Evolutionary conservation across 345 rosid genomes (phyloP).

Genomic region (Rhodomyrtus tomentosa): DNA sequence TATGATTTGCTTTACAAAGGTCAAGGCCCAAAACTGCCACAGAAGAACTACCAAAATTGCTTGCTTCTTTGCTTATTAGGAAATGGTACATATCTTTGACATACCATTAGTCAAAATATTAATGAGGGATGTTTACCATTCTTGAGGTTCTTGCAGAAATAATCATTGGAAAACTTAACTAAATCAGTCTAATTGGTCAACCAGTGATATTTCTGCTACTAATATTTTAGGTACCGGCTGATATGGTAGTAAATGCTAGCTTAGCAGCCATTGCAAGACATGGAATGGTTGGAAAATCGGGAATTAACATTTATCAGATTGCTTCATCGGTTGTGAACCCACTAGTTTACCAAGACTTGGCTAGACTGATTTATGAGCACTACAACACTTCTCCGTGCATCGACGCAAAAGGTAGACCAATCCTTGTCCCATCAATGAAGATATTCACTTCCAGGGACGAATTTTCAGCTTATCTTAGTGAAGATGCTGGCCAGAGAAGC

Average conservation of each 20-base stretch:
- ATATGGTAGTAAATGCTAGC: conserved; percentile 80
- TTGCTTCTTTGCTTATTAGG: not conserved
- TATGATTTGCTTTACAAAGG: not conserved
- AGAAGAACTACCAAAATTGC: not conserved
- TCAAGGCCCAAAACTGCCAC: not conserved
- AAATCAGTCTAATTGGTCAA: not conserved
- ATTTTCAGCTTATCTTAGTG: conserved; percentile 60
- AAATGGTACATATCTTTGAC: not conserved
- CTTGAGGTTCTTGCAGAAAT: not conserved
- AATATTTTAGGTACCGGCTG: conserved; percentile 50
- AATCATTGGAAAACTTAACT: not conserved
- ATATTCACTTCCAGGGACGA: conserved; percentile 70
- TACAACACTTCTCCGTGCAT: conserved; percentile 57
- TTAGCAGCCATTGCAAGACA: conserved; percentile 84
- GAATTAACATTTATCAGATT: conserved; percentile 65
- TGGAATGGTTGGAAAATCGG: conserved; percentile 49
- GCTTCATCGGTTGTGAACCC: conserved; percentile 92
- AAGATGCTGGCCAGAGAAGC: conserved; percentile 38
- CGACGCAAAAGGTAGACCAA: conserved; percentile 72
- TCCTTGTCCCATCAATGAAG: conserved; percentile 65
- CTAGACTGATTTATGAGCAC: conserved; percentile 50
- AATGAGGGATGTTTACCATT: not conserved
- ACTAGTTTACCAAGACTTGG: conserved; percentile 51
- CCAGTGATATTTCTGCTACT: not conserved
- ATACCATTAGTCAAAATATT: not conserved